These are phyloP conservation scores for Neocatenulostroma microsporum DNA, from an alignment of 2,329 filamentous ascomycete species.

Conservation along the genomic window DNA sequence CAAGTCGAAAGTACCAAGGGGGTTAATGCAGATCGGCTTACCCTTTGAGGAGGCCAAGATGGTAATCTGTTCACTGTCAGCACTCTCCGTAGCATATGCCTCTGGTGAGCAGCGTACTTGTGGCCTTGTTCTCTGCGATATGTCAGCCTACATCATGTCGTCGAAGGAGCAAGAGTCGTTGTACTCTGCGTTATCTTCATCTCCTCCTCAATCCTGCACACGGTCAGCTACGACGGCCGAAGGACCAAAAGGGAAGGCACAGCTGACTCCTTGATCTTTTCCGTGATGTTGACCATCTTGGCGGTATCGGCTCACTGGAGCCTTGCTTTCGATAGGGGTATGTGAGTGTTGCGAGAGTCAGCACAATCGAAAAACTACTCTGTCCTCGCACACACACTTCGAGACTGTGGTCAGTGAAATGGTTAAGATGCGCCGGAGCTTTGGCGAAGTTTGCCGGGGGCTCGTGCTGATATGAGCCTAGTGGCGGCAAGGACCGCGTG, in stretches of 20 bases:
- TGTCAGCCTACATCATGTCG: slow-evolving; percentile 27
- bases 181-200: slow-evolving; percentile 98
- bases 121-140: slow-evolving; percentile 87
- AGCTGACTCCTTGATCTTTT: slow-evolving; percentile 97
- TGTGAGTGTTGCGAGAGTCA: too few species aligned
- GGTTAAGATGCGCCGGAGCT: too few species aligned
- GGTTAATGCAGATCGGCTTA: slow-evolving; percentile 44
- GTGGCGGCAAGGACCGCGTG: too few species aligned
- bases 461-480: too few species aligned
- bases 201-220: slow-evolving; percentile 93
- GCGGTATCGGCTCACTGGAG: too few species aligned
- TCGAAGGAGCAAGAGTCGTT: slow-evolving; percentile 21
- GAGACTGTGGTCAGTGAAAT: too few species aligned
- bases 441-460: too few species aligned
- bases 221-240: slow-evolving; percentile 8
- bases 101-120: slow-evolving; percentile 55
- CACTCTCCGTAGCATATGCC: slow-evolving; percentile 8
- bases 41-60: slow-evolving; percentile 96
- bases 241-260: not conserved
- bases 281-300: slow-evolving; percentile 96
- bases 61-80: slow-evolving; percentile 66
- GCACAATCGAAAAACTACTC: too few species aligned
- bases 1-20: too few species aligned
- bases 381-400: too few species aligned
- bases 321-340: too few species aligned